These are phyloP conservation scores for Irpex sp. DNA, from an alignment of 1,284 basidiomycete species.

Conservation along the genomic window DNA sequence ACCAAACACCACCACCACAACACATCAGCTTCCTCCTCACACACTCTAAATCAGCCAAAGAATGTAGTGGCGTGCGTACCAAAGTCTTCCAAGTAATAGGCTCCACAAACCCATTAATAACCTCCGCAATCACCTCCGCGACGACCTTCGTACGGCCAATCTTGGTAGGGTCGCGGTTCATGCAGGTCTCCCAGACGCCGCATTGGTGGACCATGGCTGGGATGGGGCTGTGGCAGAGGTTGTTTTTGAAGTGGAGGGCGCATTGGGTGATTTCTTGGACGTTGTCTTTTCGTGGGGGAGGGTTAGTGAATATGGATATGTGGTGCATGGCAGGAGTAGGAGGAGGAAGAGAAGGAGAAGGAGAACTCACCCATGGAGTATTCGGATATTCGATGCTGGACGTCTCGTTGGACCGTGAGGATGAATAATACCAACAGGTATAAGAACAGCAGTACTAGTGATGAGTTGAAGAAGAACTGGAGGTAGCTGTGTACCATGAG, in stretches of 20 bases:
- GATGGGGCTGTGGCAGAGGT: slow-evolving; percentile 76
- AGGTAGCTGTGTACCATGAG: slow-evolving; percentile 62
- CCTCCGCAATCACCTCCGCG: slow-evolving; percentile 93
- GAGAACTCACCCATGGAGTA: slow-evolving; percentile 76
- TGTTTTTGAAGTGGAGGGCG: slow-evolving; percentile 73
- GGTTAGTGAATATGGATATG: no score
- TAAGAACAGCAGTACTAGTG: slow-evolving; percentile 79
- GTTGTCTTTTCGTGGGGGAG: slow-evolving; percentile 74
- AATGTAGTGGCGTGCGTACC: slow-evolving; percentile 42
- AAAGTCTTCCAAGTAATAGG: slow-evolving; percentile 97
- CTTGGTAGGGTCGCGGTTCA: slow-evolving; percentile 89
- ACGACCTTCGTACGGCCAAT: slow-evolving; percentile 88
- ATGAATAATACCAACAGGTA: slow-evolving; percentile 87
- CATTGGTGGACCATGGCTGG: slow-evolving; percentile 87
- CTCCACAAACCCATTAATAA: slow-evolving; percentile 95
- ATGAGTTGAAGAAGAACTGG: slow-evolving; percentile 94
- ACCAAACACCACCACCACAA: background rate
- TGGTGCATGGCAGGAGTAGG: no score
- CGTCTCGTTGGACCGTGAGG: slow-evolving; percentile 86
- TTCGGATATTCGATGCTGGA: slow-evolving; percentile 84
- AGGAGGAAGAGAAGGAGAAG: background rate
- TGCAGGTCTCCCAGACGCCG: slow-evolving; percentile 90
- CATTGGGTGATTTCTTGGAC: slow-evolving; percentile 89
- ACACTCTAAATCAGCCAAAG: background rate
- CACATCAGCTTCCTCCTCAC: background rate